Base-by-base conservation (phyloP, 306 rosid genomes). In the Purshia tridentata region DNA sequence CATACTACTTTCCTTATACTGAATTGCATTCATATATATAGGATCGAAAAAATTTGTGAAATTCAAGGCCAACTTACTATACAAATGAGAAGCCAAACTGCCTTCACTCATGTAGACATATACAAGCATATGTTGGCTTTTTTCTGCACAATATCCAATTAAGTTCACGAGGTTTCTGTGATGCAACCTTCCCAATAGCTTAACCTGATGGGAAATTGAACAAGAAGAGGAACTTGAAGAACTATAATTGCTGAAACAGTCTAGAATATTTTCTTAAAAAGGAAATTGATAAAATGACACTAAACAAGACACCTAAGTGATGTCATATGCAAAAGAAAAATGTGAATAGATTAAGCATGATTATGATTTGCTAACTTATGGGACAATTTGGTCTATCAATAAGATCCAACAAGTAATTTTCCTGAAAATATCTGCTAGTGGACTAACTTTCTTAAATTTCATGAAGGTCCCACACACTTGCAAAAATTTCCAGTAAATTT, bases 41-140 rank as follows among this genome's bases (percentile, higher is more conserved):
- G 29, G 2, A 23, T 1, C 29, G 29, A 0, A 49, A 44, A 9
- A 16, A 50, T 15, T 16, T 45, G 22, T 23, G 50, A 74, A 82
- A 67, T 29, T 78, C 65, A 54, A 50, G 39, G 83, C 16, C 44
- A 69, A 79, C 97, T 87, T 84, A 95, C 98, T 80, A 67, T 95
- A 91, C 70, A 95, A 83, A 82, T 95, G 99, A 80, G 99, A 95
- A 66, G 98, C 98, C 83, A 95, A 86, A 75, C 81, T 88, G 83
- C 98, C 99, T 76, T 95, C 81, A 77, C 90, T 87, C 99, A 95
- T 95, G 78, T 84, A 95, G 59, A 95, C 96, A 54, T 95, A 95
- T 29, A 95, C 59, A 82, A 95, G 99, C 78, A 95, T 95, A 76
- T 88, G 90, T 57, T 91, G 99, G 51, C 92, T 88, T 76, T 88